A percentile compares a stretch with the other conserved stretches of the same genome.
Evolutionary conservation across 2,329 filamentous ascomycete species (phyloP).

Genomic region (Trichoderma sp.): DNA sequence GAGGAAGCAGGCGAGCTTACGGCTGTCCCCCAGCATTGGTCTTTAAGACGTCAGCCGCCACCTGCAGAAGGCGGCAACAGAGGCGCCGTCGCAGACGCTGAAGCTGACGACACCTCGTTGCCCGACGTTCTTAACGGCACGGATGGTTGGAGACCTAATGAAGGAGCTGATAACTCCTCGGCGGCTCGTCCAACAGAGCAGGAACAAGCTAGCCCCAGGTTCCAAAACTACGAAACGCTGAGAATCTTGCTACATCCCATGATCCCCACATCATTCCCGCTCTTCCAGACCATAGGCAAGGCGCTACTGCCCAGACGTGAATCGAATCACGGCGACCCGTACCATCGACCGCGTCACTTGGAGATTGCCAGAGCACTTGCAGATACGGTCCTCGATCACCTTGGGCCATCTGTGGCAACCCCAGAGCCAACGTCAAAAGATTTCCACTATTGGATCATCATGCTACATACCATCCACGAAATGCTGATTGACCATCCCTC

Average conservation of each 20-base stretch:
- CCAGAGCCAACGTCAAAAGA: conserved; percentile 56
- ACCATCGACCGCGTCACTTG: conserved; percentile 51
- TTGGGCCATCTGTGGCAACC: conserved; percentile 48
- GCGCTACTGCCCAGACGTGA: conserved; percentile 72
- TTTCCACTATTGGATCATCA: conserved; percentile 78
- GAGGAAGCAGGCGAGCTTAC: conserved; percentile 77
- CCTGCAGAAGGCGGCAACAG: conserved; percentile 24
- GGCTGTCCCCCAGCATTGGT: conserved; percentile 69
- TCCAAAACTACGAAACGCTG: conserved; percentile 73
- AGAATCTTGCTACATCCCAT: conserved; percentile 75
- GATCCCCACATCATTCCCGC: conserved; percentile 74
- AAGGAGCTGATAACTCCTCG: conserved; percentile 25
- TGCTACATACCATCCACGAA: conserved; percentile 73
- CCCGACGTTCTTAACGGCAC: conserved; percentile 33
- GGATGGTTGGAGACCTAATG: conserved; percentile 28
- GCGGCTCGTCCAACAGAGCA: conserved; percentile 39
- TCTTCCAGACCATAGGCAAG: conserved; percentile 84
- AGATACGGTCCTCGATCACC: conserved; percentile 64
- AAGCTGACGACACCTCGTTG: conserved; percentile 32
- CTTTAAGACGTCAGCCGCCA: conserved; percentile 34
- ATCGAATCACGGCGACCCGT: conserved; percentile 54
- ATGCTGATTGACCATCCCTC: conserved; percentile 66
- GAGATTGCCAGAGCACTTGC: conserved; percentile 65
- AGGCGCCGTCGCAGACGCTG: conserved; percentile 25
- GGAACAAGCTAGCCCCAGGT: conserved; percentile 45